Evolutionary conservation across 2,329 filamentous ascomycete species (phyloP).

Genomic region (Didymella pomorum): DNA sequence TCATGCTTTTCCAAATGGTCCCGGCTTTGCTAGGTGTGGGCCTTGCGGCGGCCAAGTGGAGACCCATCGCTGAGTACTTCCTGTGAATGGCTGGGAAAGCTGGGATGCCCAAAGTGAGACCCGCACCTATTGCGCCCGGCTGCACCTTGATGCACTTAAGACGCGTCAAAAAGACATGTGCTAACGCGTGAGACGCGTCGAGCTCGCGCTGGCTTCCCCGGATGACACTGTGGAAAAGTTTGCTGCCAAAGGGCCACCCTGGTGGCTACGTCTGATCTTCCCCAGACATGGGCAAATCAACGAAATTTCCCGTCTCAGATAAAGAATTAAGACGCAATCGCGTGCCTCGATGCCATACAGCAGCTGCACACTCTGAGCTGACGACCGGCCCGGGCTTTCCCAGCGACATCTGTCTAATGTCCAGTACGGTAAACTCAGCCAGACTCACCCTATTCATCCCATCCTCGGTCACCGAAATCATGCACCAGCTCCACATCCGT

Average conservation of each 20-base stretch:
- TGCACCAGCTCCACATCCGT: conserved; percentile 10
- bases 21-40: background rate
- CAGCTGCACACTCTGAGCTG: conserved; percentile 8
- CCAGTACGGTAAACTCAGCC: conserved; percentile 2
- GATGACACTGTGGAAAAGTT: conserved; percentile 2
- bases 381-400: conserved; percentile 8
- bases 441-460: background rate
- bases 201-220: background rate
- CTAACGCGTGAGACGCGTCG: conserved; percentile 34
- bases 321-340: conserved; percentile 7
- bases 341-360: conserved; percentile 1
- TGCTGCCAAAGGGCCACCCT: conserved; percentile 3
- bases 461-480: conserved; percentile 5
- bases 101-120: conserved; percentile 21
- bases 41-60: no score
- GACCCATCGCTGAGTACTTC: no score
- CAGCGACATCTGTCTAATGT: background rate
- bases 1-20: conserved; percentile 17
- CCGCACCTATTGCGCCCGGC: conserved; percentile 12
- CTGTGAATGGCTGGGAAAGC: background rate
- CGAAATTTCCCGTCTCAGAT: conserved; percentile 1
- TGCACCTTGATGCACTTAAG: conserved; percentile 12
- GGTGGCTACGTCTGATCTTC: conserved; percentile 4
- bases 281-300: conserved; percentile 3
- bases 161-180: conserved; percentile 32